Conservation (phyloP, 1,284 basidiomycete species). For the Papiliotrema flavescens region DNA sequence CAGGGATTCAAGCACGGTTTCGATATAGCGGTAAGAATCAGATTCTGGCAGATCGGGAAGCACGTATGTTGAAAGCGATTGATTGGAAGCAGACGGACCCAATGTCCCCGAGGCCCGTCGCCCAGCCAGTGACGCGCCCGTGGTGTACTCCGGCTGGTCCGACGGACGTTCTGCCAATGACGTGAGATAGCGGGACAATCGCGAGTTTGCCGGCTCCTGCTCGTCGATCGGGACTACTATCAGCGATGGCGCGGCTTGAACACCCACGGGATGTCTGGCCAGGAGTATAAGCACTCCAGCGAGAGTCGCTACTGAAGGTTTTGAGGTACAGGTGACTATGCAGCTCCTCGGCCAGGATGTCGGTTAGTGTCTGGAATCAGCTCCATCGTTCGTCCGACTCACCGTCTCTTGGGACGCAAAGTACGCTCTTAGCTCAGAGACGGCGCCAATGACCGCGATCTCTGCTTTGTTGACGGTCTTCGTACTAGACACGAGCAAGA, state of each 20-base stretch:
- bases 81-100: too few species aligned
- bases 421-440: constrained; percentile 83
- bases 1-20: constrained; percentile 87
- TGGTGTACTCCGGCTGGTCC: constrained; percentile 8
- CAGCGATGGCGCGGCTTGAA: constrained; percentile 55
- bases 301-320: constrained; percentile 88
- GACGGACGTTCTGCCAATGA: constrained; percentile 15
- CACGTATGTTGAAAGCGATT: too few species aligned
- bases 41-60: constrained; percentile 54
- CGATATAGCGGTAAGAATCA: constrained; percentile 92
- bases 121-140: neutral
- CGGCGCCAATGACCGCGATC: constrained; percentile 89
- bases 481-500: constrained; percentile 79
- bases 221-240: constrained; percentile 54
- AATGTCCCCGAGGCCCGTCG: too few species aligned
- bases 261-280: constrained; percentile 45
- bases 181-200: neutral
- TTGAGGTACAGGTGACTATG: constrained; percentile 98
- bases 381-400: constrained; percentile 31
- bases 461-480: constrained; percentile 90
- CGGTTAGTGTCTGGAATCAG: constrained; percentile 66
- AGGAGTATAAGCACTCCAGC: constrained; percentile 80
- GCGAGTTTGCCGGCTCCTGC: neutral
- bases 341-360: constrained; percentile 92
- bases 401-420: constrained; percentile 83